These are phyloP conservation scores for Pseudomicrostroma phylloplanum DNA, from an alignment of 1,284 basidiomycete genomes.

Conservation along the genomic window DNA sequence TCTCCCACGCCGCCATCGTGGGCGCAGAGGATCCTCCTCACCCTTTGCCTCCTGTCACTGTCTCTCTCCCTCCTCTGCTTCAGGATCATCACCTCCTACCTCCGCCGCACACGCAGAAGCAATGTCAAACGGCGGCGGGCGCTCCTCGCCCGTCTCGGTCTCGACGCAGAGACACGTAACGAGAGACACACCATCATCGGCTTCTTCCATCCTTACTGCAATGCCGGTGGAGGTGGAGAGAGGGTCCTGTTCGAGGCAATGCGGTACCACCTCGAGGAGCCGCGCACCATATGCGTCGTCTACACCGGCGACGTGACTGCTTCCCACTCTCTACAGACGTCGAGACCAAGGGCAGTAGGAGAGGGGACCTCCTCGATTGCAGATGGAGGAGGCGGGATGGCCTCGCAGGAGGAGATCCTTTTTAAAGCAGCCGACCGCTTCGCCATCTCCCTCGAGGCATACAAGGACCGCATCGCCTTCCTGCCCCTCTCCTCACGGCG, in stretches of 20 bases:
- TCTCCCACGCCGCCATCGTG: too few species aligned
- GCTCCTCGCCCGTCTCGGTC: conserved; percentile 5
- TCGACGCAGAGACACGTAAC: not conserved
- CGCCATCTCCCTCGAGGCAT: conserved; percentile 64
- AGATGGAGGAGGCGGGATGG: conserved; percentile 7
- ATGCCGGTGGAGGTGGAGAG: conserved; percentile 95
- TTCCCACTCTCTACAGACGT: not conserved
- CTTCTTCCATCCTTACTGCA: conserved; percentile 94
- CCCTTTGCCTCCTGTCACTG: conserved; percentile 3
- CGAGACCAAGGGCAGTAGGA: not conserved
- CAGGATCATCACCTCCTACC: conserved; percentile 10
- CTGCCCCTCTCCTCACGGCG: conserved; percentile 67
- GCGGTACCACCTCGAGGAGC: conserved; percentile 67
- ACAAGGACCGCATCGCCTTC: conserved; percentile 61
- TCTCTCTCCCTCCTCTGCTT: conserved; percentile 10
- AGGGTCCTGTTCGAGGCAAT: conserved; percentile 92
- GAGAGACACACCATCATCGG: conserved; percentile 53
- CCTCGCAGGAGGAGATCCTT: conserved; percentile 73
- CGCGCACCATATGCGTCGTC: conserved; percentile 68
- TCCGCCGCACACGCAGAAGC: conserved; percentile 6
- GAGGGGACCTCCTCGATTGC: not conserved
- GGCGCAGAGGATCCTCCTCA: conserved; percentile 2
- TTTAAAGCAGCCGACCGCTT: conserved; percentile 65
- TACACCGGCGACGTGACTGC: conserved; percentile 65
- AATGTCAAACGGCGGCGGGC: conserved; percentile 3